Evolutionary conservation across 2,329 filamentous ascomycete species (phyloP).

Genomic region (Dothidotthia symphoricarpi): DNA sequence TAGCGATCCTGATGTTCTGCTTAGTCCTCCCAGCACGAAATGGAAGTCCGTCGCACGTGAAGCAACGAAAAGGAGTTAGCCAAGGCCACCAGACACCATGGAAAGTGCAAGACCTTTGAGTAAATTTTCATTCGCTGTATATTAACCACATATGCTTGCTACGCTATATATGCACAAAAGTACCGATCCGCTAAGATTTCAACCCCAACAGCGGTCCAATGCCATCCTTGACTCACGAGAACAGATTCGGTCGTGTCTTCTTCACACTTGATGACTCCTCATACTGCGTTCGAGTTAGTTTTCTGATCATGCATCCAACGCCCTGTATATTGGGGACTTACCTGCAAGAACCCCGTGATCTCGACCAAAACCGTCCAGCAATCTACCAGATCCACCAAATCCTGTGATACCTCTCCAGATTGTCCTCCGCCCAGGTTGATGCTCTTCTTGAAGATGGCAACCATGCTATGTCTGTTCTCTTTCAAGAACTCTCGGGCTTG

Average conservation of each 20-base stretch:
- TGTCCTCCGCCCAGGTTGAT: conserved; percentile 65
- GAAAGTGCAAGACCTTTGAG: too few relatives aligned
- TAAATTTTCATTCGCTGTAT: too few relatives aligned
- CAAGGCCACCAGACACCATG: too few relatives aligned
- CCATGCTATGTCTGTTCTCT: conserved; percentile 79
- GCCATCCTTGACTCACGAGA: conserved; percentile 14
- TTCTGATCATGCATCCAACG: not conserved
- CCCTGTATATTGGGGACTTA: conserved; percentile 42
- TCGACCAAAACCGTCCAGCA: conserved; percentile 80
- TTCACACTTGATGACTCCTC: conserved; percentile 30
- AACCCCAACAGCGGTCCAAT: not conserved
- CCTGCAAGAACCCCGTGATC: conserved; percentile 82
- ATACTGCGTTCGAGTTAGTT: conserved; percentile 21
- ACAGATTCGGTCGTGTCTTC: conserved; percentile 22
- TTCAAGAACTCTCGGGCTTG: conserved; percentile 77
- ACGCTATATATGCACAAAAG: too few relatives aligned
- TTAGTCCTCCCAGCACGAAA: too few relatives aligned
- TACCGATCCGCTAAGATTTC: not conserved
- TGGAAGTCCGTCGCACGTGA: too few relatives aligned
- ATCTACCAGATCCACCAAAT: conserved; percentile 75
- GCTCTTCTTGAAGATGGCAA: conserved; percentile 86
- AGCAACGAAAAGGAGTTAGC: too few relatives aligned
- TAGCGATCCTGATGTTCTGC: too few relatives aligned
- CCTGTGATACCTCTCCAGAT: conserved; percentile 59
- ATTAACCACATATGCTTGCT: too few relatives aligned